phyloP scores from a whole-genome alignment of 139 green algal genomes.

The Volvox reticuliferus region DNA sequence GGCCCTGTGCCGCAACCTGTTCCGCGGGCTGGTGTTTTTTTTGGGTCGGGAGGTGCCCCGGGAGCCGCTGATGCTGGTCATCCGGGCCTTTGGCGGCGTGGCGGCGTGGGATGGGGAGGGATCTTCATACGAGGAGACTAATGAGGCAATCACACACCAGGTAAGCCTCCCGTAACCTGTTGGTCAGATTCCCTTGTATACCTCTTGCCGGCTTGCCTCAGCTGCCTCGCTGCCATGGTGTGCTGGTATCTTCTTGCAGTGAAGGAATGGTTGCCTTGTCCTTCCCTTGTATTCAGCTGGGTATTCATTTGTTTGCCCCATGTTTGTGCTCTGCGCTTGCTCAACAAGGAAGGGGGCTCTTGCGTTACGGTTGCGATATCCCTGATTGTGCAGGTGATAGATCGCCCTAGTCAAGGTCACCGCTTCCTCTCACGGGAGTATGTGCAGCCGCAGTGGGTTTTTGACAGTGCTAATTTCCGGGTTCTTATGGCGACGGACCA shows the following conservation, averaged over 20 bases:
- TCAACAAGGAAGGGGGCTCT: too few species aligned
- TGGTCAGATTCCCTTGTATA: too few species aligned
- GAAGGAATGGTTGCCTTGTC: too few species aligned
- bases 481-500: slow-evolving; percentile 79
- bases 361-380: too few species aligned
- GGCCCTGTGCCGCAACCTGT: slow-evolving; percentile 82
- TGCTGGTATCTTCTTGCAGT: too few species aligned
- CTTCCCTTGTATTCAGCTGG: too few species aligned
- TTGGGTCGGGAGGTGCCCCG: slow-evolving; percentile 90
- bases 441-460: slow-evolving; percentile 98
- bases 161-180: slow-evolving; percentile 6
- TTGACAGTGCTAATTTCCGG: slow-evolving; percentile 93
- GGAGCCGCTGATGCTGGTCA: slow-evolving; percentile 94
- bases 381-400: slow-evolving; percentile 82
- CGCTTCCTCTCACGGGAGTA: slow-evolving; percentile 87
- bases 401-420: slow-evolving; percentile 84
- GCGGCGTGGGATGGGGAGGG: slow-evolving; percentile 94
- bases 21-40: slow-evolving; percentile 92
- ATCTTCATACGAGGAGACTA: slow-evolving; percentile 76
- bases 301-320: too few species aligned
- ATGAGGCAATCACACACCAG: slow-evolving; percentile 94
- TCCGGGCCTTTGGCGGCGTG: slow-evolving; percentile 92
- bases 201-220: too few species aligned
- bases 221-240: too few species aligned
- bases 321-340: too few species aligned